Evolutionary conservation across 352 stramenopile species (phyloP), one percentile per base, ranked within the genome.

Genomic region (Globisporangium middletonii): DNA sequence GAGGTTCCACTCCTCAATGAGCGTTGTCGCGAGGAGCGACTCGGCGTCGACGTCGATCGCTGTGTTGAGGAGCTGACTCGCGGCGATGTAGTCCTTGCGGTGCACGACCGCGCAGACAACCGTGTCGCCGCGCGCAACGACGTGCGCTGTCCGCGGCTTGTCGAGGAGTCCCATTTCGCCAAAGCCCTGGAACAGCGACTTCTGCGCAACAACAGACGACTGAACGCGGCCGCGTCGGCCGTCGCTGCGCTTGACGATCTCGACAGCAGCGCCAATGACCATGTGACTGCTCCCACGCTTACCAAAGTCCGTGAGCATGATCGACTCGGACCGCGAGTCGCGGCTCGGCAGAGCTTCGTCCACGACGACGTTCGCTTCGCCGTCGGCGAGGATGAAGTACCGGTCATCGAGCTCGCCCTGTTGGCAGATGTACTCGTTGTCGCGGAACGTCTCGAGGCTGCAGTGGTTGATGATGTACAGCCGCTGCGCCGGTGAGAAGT

Each of bases 101-200:
- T 67, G 76, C 64, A 90, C 67, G 23, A 77, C 67, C 37, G 79
- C 41, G 41, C 77, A 88, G 13, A 79, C 41, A 1, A 82, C 64
- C 7, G 28, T 15, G 8, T 38, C 45, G 23, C 72, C 72, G 13
- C 58, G 56, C 37, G 78, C 80, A 1, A 85, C 52, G 13, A 88
- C 80, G 26, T 72, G 59, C 0, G 83, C 69, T 0, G 79, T 78
- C 26, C 80, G 68, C 16, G 80, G 71, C 38, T 76, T 79, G 16
- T 68, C 72, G 27, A 93, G 64, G 15, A 93, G 66, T 5, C 80
- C 83, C 83, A 93, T 93, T 47, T 93, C 83, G 2, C 80, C 83
- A 59, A 93, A 91, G 35, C 83, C 73, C 60, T 91, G 70, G 38
- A 79, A 90, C 45, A 79, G 44, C 12, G 70, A 71, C 60, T 89